Evolutionary conservation across 768 basidiomycete genomes (phyloP).

Genomic region (Cyclocybe cylindracea): DNA sequence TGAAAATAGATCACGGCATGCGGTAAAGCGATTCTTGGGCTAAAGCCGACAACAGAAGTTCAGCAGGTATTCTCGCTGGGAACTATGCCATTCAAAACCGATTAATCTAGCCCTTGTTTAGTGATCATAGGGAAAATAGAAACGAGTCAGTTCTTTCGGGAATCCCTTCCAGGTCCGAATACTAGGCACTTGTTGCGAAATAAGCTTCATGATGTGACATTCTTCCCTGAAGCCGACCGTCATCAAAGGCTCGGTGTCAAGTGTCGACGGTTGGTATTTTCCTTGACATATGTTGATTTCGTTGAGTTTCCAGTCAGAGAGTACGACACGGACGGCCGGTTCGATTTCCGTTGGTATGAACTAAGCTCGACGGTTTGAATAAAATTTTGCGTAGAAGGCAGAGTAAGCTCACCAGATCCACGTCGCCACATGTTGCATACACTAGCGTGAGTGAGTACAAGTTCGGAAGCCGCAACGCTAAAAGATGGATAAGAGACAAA

Average conservation of each 20-base stretch:
- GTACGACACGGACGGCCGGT: background rate
- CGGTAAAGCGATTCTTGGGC: too few relatives aligned
- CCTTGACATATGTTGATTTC: slow-evolving; percentile 5
- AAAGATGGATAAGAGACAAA: slow-evolving; percentile 14
- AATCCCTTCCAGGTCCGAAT: slow-evolving; percentile 1
- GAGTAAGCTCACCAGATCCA: background rate
- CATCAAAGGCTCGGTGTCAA: background rate
- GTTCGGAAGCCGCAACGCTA: slow-evolving; percentile 22
- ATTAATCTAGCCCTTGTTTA: too few relatives aligned
- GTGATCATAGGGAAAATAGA: too few relatives aligned
- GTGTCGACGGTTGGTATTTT: slow-evolving; percentile 1
- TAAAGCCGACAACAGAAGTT: too few relatives aligned
- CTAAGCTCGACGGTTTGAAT: background rate
- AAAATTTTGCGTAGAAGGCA: too few relatives aligned
- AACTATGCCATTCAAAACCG: too few relatives aligned
- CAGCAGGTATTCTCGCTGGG: too few relatives aligned
- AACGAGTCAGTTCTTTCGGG: background rate
- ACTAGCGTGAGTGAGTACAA: slow-evolving; percentile 23
- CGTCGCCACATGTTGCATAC: background rate
- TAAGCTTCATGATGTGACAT: background rate
- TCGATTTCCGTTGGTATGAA: background rate
- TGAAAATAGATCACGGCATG: too few relatives aligned
- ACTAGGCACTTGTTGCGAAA: slow-evolving; percentile 1
- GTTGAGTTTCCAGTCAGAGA: slow-evolving; percentile 9
- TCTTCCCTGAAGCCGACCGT: background rate